Conservation (phyloP, 805 yeast species). For the Yarrowia divulgata region DNA sequence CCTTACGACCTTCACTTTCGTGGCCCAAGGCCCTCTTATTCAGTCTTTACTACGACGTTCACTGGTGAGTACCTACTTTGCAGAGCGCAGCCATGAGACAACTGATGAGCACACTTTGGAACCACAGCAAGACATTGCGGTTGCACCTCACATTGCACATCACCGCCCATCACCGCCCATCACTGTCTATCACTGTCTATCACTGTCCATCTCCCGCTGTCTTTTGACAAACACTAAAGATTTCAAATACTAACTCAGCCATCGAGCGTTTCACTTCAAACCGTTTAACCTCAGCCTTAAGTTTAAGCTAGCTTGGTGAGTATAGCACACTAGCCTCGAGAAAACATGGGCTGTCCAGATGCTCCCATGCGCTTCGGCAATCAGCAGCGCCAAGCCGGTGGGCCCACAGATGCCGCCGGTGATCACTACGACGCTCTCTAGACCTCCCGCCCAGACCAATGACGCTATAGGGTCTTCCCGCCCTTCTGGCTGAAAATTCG, state of each 20-base stretch:
- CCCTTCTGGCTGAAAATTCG: no score
- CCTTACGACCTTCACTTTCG: slow-evolving; percentile 3
- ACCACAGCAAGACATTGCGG: no score
- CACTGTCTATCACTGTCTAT: neutral
- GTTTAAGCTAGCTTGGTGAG: slow-evolving; percentile 31
- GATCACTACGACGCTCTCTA: no score
- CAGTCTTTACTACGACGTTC: neutral
- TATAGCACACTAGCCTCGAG: neutral
- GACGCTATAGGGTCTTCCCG: no score
- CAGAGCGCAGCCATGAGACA: no score
- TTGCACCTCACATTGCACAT: neutral
- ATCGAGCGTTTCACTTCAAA: slow-evolving; percentile 23
- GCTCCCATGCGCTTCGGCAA: neutral
- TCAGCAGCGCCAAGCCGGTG: neutral
- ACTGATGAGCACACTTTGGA: no score
- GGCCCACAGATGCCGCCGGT: neutral
- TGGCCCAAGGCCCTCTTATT: neutral
- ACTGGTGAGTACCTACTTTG: slow-evolving; percentile 11
- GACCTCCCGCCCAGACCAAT: no score
- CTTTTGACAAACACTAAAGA: neutral
- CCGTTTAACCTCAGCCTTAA: slow-evolving; percentile 19
- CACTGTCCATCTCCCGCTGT: slow-evolving; percentile 17
- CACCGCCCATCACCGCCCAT: neutral
- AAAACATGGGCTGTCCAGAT: neutral
- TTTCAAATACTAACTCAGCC: slow-evolving; percentile 25